Evolutionary conservation across 176 grass and related monocot genomes (phyloP), one percentile per base, ranked within the genome.

Genomic region (Metroxylon sagu): DNA sequence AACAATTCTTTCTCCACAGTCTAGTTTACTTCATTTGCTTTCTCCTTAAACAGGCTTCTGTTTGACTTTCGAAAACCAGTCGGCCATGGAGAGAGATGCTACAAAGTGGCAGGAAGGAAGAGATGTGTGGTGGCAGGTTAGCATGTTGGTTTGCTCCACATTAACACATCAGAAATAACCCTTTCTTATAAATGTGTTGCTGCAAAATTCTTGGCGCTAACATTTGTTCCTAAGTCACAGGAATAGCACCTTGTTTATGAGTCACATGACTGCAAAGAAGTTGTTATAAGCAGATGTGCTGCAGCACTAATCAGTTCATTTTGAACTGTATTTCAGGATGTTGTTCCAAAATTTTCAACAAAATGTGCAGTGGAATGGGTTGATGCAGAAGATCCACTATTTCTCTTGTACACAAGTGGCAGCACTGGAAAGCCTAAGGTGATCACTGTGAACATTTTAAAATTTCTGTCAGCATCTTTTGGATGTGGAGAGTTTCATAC

Each of bases 371-470:
- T 98, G 23, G 84, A 98, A 80, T 98, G 93, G 93, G 81, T 98
- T 67, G 93, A 98, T 83, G 93, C 93, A 78, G 87, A 98, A 76
- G 93, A 98, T 83, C 81, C 93, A 52, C 71, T 98, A 39, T 98
- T 98, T 83, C 93, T 98, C 70, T 61, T 98, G 17, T 98, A 98
- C 49, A 98, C 93, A 7, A 98, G 93, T 85, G 87, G 93, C 18
- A 98, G 93, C 80, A 98, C 93, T 61, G 93, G 93, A 63, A 98
- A 89, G 48, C 93, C 93, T 60, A 98, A 98, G 93, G 93, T 98
- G 56, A 43, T 43, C 35, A 14, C 8, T 14, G 7, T 14, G 35
- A 43, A 43, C 35, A 8, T 25, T 53, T 39, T 29, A 59, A 35
- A 17, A 31, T 16, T 54, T 73, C 15, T 12, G 50, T 60, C 0